Evolutionary conservation across 768 basidiomycete genomes (phyloP).

Genomic region (Tylopilus cervinicoccineus): DNA sequence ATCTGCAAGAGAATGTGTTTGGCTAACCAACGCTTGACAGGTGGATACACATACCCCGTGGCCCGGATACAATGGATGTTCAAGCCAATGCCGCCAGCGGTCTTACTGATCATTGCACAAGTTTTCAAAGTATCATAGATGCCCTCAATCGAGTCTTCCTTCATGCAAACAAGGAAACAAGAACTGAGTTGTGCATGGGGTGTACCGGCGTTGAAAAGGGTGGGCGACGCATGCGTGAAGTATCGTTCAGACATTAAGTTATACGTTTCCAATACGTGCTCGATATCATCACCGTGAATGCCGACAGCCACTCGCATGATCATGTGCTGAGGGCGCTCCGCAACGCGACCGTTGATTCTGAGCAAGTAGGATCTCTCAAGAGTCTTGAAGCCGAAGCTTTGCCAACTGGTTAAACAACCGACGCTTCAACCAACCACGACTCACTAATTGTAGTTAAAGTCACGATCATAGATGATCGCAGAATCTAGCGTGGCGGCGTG

Average conservation of each 20-base stretch:
- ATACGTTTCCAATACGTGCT: slow-evolving; percentile 87
- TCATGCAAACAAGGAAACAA: slow-evolving; percentile 98
- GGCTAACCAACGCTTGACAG: not conserved
- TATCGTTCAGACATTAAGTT: slow-evolving; percentile 97
- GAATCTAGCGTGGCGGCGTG: slow-evolving; percentile 85
- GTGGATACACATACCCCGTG: slow-evolving; percentile 62
- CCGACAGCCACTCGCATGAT: slow-evolving; percentile 99
- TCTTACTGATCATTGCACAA: slow-evolving; percentile 99
- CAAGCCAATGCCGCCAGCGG: slow-evolving; percentile 95
- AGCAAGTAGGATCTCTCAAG: slow-evolving; percentile 97
- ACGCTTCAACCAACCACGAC: slow-evolving; percentile 24
- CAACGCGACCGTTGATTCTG: slow-evolving; percentile 89
- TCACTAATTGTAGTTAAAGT: slow-evolving; percentile 95
- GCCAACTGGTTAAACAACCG: not conserved
- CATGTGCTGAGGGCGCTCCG: slow-evolving; percentile 98
- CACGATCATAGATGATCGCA: slow-evolving; percentile 96
- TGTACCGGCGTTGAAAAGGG: slow-evolving; percentile 97
- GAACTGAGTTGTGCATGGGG: slow-evolving; percentile 93
- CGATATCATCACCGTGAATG: slow-evolving; percentile 87
- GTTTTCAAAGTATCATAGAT: slow-evolving; percentile 98
- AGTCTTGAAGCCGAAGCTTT: slow-evolving; percentile 98
- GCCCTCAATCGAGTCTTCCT: slow-evolving; percentile 97
- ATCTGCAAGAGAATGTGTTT: slow-evolving; percentile 43
- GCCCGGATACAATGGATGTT: slow-evolving; percentile 96
- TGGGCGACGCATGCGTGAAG: slow-evolving; percentile 98